Evolutionary conservation across 805 yeast species (phyloP), one percentile per base, ranked within the genome.

Genomic region (Monosporozyma siamensis): DNA sequence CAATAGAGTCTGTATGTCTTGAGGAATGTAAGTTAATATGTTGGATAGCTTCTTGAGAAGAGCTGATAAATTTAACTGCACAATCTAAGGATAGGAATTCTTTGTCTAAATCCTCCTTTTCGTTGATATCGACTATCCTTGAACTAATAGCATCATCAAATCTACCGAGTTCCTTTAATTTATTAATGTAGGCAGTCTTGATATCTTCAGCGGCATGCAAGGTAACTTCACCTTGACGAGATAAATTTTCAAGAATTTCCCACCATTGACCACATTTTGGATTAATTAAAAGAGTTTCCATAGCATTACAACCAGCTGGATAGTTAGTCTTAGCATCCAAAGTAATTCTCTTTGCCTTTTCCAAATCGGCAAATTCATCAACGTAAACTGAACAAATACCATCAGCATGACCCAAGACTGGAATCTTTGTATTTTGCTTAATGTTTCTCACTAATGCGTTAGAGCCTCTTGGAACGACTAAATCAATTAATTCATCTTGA

Each of bases 281-380:
- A 41, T 58, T 68, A 38, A 94, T 64, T 44, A 92, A 71, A 24
- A 92, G 64, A 26, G 92, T 86, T 63, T 92, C 99, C 43, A 77
- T 90, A 6, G 98, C 97, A 61, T 92, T 92, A 64, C 99, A 92
- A n/a, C 95, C 99, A 10, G 98, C 98, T 39, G 97, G 97, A 60
- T 92, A 92, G 63, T 88, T 89, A 0, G 96, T 87, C 65, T 92
- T 92, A 4, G 96, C 75, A 63, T 92, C 99, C 22, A 86, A 75
- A 4, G 78, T 70, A 24, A 92, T 77, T 44, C 77, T 75, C 26
- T 74, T 69, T 0, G 97, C 95, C 76, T 85, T 88, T 11, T 63
- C 74, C 10, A 84, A 48, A 54, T 88, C 90, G 5, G 92, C 92
- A 40, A 74, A 77, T 44, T 73, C 75, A 60, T 89, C 95, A 21